phyloP scores from a whole-genome alignment of 177 flowering plant genomes.

The Vitis hybrid region DNA sequence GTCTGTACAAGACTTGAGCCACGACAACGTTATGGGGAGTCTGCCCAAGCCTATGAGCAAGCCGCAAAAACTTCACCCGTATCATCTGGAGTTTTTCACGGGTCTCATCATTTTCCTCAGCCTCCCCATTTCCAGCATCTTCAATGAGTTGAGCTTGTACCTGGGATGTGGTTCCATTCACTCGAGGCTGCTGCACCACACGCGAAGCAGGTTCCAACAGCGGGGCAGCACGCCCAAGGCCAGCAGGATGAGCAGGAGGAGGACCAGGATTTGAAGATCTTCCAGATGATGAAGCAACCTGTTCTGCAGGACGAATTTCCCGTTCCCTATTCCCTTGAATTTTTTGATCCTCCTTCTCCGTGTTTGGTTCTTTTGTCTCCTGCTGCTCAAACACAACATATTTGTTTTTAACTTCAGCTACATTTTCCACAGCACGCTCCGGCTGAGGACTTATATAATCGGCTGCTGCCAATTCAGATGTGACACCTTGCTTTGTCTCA shows the following conservation, averaged over 20 bases:
- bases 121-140: slow-evolving; percentile 63
- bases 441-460: slow-evolving; percentile 10
- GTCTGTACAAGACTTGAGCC: slow-evolving; percentile 92
- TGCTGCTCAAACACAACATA: slow-evolving; percentile 14
- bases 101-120: slow-evolving; percentile 88
- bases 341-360: slow-evolving; percentile 17
- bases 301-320: slow-evolving; percentile 24
- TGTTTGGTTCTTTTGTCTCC: slow-evolving; percentile 20
- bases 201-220: slow-evolving; percentile 77
- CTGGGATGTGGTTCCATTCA: slow-evolving; percentile 58
- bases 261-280: slow-evolving; percentile 29
- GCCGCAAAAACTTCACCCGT: slow-evolving; percentile 90
- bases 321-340: slow-evolving; percentile 23
- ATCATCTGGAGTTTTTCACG: slow-evolving; percentile 97
- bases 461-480: slow-evolving; percentile 9
- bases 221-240: slow-evolving; percentile 90
- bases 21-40: slow-evolving; percentile 99
- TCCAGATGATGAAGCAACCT: slow-evolving; percentile 26
- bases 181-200: slow-evolving; percentile 68
- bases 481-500: slow-evolving; percentile 6
- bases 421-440: slow-evolving; percentile 10
- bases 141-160: slow-evolving; percentile 56
- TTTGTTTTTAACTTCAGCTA: slow-evolving; percentile 10
- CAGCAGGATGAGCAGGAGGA: slow-evolving; percentile 75
- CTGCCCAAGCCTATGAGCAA: slow-evolving; percentile 95